phyloP scores from a whole-genome alignment of 768 basidiomycete genomes.

The Trametes gibbosa region DNA sequence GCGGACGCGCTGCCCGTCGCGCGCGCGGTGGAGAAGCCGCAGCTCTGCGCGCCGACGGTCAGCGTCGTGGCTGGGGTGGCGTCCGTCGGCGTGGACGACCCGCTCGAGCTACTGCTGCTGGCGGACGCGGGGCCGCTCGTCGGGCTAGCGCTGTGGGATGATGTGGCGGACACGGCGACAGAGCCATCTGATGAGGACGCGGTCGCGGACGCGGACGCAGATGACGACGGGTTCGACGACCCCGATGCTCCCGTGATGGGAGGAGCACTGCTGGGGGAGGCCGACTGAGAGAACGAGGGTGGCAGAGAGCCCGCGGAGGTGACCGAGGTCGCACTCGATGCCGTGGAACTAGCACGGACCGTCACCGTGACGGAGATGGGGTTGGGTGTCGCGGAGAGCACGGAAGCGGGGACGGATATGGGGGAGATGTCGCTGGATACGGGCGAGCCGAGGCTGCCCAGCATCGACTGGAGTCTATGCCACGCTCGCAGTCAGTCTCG shows the following conservation, averaged over 20 bases:
- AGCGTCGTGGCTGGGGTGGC: background rate
- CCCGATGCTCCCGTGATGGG: constrained; percentile 17
- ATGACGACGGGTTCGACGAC: background rate
- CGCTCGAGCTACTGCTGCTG: background rate
- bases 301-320: too few species aligned
- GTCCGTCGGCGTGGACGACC: background rate
- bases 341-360: constrained; percentile 26
- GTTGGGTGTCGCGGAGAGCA: constrained; percentile 25
- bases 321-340: too few species aligned
- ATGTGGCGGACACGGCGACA: background rate
- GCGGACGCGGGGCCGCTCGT: background rate
- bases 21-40: background rate
- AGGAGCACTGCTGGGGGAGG: too few species aligned
- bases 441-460: constrained; percentile 52
- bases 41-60: background rate
- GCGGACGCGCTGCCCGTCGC: background rate
- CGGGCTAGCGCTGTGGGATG: background rate
- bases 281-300: too few species aligned
- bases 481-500: background rate
- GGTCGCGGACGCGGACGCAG: background rate
- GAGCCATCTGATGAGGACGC: background rate
- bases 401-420: constrained; percentile 37
- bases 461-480: constrained; percentile 54
- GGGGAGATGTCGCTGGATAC: constrained; percentile 47
- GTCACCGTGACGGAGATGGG: constrained; percentile 33